Conservation (phyloP, 495 filamentous ascomycete genomes). For the Aspergillus kassunensis region DNA sequence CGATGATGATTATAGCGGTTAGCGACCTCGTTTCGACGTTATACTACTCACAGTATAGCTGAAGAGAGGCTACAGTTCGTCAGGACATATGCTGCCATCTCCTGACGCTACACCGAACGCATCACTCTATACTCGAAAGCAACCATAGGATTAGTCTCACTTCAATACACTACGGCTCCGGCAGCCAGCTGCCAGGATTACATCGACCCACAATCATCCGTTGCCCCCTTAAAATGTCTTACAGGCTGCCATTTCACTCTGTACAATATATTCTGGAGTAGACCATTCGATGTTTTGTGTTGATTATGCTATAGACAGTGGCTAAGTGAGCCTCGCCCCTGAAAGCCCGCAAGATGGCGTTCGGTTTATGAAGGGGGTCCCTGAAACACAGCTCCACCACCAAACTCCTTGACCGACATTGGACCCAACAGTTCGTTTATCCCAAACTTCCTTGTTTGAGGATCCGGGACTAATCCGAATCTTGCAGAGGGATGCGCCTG, state of each 20-base stretch:
- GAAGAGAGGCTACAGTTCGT: not conserved
- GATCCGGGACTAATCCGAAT: not conserved
- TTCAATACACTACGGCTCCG: too few relatives aligned
- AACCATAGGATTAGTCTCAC: not conserved
- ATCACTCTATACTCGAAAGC: too few relatives aligned
- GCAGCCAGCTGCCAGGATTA: not conserved
- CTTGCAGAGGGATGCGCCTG: not conserved
- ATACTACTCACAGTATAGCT: not conserved
- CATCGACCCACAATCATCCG: not conserved
- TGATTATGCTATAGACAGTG: not conserved
- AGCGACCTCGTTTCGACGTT: too few relatives aligned
- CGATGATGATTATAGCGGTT: too few relatives aligned
- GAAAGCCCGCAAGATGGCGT: not conserved
- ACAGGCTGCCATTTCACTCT: too few relatives aligned
- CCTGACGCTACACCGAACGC: not conserved
- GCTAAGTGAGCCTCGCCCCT: not conserved
- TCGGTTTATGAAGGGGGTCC: not conserved
- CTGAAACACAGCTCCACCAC: not conserved
- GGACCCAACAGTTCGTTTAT: too few relatives aligned
- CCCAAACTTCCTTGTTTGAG: not conserved
- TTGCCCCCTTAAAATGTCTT: too few relatives aligned
- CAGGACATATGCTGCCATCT: not conserved
- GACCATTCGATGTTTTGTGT: not conserved
- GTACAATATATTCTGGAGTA: too few relatives aligned
- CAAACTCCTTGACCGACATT: not conserved